phyloP scores from a whole-genome alignment of 1,284 basidiomycete genomes.

The Leccinum brunneo-olivaceum region DNA sequence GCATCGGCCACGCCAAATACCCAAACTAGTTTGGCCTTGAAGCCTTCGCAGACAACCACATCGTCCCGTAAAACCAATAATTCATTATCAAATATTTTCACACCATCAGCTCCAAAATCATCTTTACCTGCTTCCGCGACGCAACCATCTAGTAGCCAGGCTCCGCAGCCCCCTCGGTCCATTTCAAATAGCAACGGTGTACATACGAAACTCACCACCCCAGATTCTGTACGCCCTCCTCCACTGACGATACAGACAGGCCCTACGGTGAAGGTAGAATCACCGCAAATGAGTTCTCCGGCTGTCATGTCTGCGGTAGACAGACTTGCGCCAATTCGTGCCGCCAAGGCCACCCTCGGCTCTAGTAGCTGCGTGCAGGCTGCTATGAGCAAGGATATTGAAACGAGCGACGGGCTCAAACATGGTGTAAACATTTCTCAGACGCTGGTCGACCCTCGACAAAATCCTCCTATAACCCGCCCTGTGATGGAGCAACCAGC shows the following conservation, averaged over 20 bases:
- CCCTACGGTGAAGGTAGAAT: constrained; percentile 17
- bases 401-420: not conserved
- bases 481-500: not conserved
- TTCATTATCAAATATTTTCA: constrained; percentile 12
- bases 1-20: not conserved
- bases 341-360: constrained; percentile 24
- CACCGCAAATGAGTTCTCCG: constrained; percentile 12
- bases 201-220: not conserved
- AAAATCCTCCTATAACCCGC: not conserved
- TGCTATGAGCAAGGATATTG: constrained; percentile 2
- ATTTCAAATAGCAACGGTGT: not conserved
- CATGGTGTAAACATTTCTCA: not conserved
- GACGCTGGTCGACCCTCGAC: constrained; percentile 2
- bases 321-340: constrained; percentile 30
- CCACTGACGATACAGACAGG: constrained; percentile 11
- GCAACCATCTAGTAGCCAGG: not conserved
- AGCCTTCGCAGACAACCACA: constrained; percentile 2
- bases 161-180: not conserved
- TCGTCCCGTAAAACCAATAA: constrained; percentile 18
- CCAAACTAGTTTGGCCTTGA: not conserved
- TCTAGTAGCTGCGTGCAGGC: constrained; percentile 7
- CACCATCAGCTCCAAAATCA: not conserved
- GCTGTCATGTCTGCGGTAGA: constrained; percentile 10
- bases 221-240: not conserved
- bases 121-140: not conserved